Evolutionary conservation across 371 early-diverging fungal genomes (phyloP).

Genomic region (Mortierella sp.): DNA sequence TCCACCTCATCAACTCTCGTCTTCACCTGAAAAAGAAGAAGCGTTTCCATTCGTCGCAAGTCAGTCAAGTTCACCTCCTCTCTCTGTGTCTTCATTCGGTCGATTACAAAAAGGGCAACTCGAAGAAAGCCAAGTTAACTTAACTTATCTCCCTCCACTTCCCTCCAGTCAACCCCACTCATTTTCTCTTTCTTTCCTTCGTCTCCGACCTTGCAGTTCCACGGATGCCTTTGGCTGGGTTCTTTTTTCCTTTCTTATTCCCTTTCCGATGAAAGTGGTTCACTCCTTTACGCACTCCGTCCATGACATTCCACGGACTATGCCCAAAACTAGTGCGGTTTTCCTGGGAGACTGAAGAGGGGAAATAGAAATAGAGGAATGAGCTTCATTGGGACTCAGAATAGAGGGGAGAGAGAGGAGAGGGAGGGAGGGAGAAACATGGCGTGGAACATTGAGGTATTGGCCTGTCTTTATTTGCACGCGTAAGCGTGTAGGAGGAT

Average conservation of each 20-base stretch:
- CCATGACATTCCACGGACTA: slow-evolving; percentile 7
- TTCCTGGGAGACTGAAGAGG: neutral
- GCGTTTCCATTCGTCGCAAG: too few relatives aligned
- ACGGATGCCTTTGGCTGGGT: slow-evolving; percentile 12
- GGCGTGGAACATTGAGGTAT: neutral
- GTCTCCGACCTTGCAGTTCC: slow-evolving; percentile 1
- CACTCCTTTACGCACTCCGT: neutral
- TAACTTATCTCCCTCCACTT: neutral
- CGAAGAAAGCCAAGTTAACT: neutral
- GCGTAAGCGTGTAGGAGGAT: neutral
- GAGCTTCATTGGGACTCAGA: slow-evolving; percentile 13
- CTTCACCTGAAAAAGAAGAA: too few relatives aligned
- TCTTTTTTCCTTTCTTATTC: neutral
- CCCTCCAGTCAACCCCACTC: neutral
- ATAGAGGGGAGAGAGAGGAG: neutral
- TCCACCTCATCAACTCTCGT: too few relatives aligned
- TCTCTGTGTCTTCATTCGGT: too few relatives aligned
- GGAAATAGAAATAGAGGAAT: neutral
- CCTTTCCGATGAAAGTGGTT: neutral
- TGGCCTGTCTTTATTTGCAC: neutral
- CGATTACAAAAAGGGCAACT: neutral
- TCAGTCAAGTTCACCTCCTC: too few relatives aligned
- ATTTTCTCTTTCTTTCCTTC: neutral
- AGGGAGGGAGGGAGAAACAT: neutral
- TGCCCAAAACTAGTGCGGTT: neutral